Evolutionary conservation across 2,329 filamentous ascomycete genomes (phyloP), one percentile per base, ranked within the genome.

Genomic region (Botrytis hyacinthi): DNA sequence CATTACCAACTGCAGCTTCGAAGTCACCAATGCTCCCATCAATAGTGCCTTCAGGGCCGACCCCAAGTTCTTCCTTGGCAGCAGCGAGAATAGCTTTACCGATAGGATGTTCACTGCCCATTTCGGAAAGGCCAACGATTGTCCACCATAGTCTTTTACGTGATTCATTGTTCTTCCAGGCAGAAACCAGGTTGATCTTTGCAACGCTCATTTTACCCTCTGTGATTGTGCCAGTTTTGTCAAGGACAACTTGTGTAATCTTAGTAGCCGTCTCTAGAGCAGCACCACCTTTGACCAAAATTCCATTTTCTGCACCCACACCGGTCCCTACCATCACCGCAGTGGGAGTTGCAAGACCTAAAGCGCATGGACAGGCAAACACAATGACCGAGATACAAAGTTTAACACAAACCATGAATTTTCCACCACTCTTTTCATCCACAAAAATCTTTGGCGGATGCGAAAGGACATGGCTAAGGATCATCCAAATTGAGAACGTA

Each of bases 301-400:
- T 99, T 37, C 96, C 96, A 78, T 97, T 92, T 82, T 98, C 93
- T 3, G 96, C 96, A 69, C 96, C 96, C 46, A 98, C 91, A 74
- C 96, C 96, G n/a, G 96, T 98, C 61, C 96, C 96, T 44, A 99
- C 96, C 96, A 99, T 98, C 81, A 99, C 95, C 3, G 96, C 96
- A 0, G 96, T 99, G 3, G 96, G 96, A 1, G 96, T 98, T 37
- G 94, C 95, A 29, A 99, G 87, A 73, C 96, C 96, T n/a, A 99
- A 89, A 1, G 96, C 96, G 81, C 96, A 99, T 29, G 96, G 96
- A 80, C 96, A 99, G 7, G 96, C 96, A 82, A 99, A 98, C 32
- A 98, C 96, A 80, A 99, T 97, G 77, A 99, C 96, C 0, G 96
- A 97, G 78, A 99, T 99, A 83, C 96, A 98, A 26, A 99, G 90